Evolutionary conservation across 495 filamentous ascomycete species (phyloP), one percentile per base, ranked within the genome.

Genomic region (Lasiosphaeriaceae sp.): DNA sequence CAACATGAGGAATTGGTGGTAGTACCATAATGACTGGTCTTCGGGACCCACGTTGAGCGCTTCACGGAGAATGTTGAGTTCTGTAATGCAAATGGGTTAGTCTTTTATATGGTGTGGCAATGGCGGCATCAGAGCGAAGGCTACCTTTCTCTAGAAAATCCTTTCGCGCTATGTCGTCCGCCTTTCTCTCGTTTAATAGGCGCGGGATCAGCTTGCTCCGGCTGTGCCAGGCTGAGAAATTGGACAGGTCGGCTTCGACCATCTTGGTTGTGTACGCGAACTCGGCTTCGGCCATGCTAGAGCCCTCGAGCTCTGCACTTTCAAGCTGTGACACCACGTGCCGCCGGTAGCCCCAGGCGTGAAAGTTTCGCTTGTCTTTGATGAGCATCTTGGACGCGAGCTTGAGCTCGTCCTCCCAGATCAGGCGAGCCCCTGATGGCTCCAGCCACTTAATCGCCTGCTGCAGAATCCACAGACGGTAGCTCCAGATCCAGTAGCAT

Each of bases 401-500:
- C 1, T 68, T 80, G 9, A 99, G 81, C 66, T 99, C 94, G 52
- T 85, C 81, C 63, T 88, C 78, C 95, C 93, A 97, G 21, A 96
- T 74, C 48, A 74, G 65, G 16, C 81, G 79, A 1, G 88, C 79
- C n/a, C 74, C 61, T 0, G 71, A 12, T 3, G 67, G 47, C 11
- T 83, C 79, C 8, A 96, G 77, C 34, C 85, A 77, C 11, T 73
- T 68, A 43, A 86, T 86, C 45, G 85, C 84, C 68, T 90, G 83
- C 47, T 86, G 74, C 17, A 99, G 76, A 1, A 92, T 74, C 94
- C 95, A 97, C 12, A 85, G 72, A n/a, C 94, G 86, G 73, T 97
- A 90, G 69, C 95, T 96, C 94, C 94, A 99, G 44, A 99, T 90
- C 92, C 94, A 97, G 77, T 99, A 99, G 77, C 94, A 97, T 74